These are phyloP conservation scores for Oryza rufipogon DNA, from an alignment of 176 grass and related monocot species.

Conservation along the genomic window DNA sequence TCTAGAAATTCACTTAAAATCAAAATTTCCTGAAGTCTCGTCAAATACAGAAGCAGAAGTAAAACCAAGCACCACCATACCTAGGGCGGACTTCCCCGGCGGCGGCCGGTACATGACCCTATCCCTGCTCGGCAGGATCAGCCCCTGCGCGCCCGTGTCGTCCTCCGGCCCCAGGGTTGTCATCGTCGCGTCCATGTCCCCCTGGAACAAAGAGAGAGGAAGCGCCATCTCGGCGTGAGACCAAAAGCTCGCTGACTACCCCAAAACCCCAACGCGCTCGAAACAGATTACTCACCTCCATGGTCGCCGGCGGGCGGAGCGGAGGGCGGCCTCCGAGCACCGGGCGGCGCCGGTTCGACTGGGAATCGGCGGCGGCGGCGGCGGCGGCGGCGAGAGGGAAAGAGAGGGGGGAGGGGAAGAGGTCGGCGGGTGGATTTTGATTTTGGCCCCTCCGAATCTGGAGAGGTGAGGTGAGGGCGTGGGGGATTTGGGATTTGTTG, in stretches of 20 bases:
- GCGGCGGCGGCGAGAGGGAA: too few species aligned
- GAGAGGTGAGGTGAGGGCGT: neutral
- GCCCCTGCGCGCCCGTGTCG: constrained; percentile 48
- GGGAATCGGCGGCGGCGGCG: neutral
- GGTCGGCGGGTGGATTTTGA: too few species aligned
- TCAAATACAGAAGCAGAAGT: neutral
- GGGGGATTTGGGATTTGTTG: neutral
- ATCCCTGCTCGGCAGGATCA: constrained; percentile 61
- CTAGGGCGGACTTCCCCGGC: constrained; percentile 66
- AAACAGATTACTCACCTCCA: constrained; percentile 39
- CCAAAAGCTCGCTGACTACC: neutral
- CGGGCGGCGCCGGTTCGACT: too few species aligned
- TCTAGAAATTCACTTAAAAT: neutral
- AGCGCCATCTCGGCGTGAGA: constrained; percentile 5
- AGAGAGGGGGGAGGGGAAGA: too few species aligned
- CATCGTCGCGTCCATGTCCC: constrained; percentile 39
- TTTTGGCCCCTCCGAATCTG: neutral
- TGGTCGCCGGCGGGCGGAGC: neutral
- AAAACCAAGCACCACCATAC: constrained; percentile 38
- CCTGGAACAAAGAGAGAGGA: constrained; percentile 38
- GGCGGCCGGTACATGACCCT: constrained; percentile 76
- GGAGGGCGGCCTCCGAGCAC: neutral
- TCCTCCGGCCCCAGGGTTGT: constrained; percentile 71
- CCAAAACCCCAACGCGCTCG: too few species aligned
- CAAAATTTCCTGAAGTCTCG: neutral